Evolutionary conservation across 306 rosid genomes (phyloP).

Genomic region (Glycine soja): DNA sequence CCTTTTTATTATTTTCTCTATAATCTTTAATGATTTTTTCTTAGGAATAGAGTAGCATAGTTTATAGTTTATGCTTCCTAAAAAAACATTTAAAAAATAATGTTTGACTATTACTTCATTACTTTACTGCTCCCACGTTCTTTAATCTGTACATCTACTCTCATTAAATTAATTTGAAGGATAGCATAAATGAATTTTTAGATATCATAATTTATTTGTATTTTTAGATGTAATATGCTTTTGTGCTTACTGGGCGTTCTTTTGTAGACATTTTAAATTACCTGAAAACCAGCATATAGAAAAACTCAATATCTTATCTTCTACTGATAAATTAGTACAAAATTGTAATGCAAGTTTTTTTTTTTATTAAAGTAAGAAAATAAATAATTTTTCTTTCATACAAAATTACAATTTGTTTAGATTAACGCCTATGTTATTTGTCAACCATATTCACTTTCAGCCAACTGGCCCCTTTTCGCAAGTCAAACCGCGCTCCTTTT

Average conservation of each 20-base stretch:
- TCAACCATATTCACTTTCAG: conserved; percentile 45
- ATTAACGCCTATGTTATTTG: conserved; percentile 17
- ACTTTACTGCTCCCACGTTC: conserved; percentile 16
- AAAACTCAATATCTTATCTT: too few species aligned
- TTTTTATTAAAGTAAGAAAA: background rate
- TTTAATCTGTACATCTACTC: background rate
- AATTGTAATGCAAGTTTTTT: background rate
- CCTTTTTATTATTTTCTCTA: too few species aligned
- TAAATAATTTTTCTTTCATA: too few species aligned
- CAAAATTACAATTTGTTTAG: too few species aligned
- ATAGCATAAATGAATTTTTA: background rate
- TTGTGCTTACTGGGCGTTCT: background rate
- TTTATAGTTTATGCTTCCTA: too few species aligned
- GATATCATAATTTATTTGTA: too few species aligned
- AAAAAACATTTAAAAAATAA: background rate
- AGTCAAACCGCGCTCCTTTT: conserved; percentile 36
- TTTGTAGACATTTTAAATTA: conserved; percentile 20
- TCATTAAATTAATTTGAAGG: background rate
- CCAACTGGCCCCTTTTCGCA: conserved; percentile 36
- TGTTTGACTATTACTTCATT: background rate
- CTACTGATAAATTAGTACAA: background rate
- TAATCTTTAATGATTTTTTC: too few species aligned
- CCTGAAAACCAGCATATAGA: conserved; percentile 5
- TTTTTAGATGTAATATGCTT: background rate
- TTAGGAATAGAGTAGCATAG: too few species aligned